These are phyloP conservation scores for Aspergillus novofumigatus DNA, from an alignment of 2,329 filamentous ascomycete species.

Conservation along the genomic window DNA sequence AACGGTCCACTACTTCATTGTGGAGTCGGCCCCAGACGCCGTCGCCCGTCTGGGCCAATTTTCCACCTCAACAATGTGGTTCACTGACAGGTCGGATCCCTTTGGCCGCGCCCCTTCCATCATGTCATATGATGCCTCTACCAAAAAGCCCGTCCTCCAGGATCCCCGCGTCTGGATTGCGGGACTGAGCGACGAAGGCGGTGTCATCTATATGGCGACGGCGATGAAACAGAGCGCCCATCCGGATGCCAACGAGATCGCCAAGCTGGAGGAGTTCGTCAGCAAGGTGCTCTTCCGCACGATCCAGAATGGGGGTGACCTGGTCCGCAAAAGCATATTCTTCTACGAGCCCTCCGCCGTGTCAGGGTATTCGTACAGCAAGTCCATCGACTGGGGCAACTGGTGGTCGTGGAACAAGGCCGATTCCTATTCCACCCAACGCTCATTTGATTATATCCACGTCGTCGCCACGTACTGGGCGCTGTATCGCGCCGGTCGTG, in stretches of 20 bases:
- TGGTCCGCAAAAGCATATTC: conserved; percentile 54
- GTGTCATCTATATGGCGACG: conserved; percentile 53
- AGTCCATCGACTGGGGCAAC: conserved; percentile 44
- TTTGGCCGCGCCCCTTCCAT: conserved; percentile 54
- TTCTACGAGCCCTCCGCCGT: conserved; percentile 50
- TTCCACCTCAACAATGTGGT: conserved; percentile 53
- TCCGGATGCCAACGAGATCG: conserved; percentile 47
- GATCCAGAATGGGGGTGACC: conserved; percentile 46
- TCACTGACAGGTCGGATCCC: conserved; percentile 48
- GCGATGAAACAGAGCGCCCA: conserved; percentile 53
- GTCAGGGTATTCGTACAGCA: conserved; percentile 44
- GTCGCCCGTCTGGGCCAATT: conserved; percentile 50
- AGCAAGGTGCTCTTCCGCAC: conserved; percentile 49
- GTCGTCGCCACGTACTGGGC: conserved; percentile 55
- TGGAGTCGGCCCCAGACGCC: conserved; percentile 43
- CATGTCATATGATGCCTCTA: conserved; percentile 51
- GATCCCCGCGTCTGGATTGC: conserved; percentile 52
- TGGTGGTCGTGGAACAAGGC: conserved; percentile 52
- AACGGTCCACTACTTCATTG: conserved; percentile 55
- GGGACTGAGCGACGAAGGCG: conserved; percentile 58
- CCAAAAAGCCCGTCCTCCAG: conserved; percentile 39
- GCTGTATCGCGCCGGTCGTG: conserved; percentile 52
- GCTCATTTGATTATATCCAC: conserved; percentile 59
- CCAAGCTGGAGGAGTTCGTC: conserved; percentile 53
- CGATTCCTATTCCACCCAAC: conserved; percentile 44